Base-by-base conservation (phyloP, 1,284 basidiomycete genomes). In the Puccinia hordei region DNA sequence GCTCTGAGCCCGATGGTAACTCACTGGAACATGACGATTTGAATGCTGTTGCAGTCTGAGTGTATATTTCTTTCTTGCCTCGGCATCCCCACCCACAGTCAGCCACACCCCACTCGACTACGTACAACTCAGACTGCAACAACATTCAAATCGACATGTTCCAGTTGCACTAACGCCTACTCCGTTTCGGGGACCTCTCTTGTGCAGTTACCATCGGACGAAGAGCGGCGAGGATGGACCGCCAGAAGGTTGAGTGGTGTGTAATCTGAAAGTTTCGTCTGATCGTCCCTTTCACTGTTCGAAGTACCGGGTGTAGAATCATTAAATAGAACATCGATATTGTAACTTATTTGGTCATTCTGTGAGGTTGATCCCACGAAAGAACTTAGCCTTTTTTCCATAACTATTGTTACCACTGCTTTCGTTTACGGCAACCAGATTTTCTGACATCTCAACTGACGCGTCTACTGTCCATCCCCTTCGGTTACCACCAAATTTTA, bases 51-150 rank as follows among this genome's bases (percentile, higher is more conserved):
- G 68, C 68, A 30, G 44, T 71, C 68, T 71, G 68, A 71, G 49
- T 24, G 44, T 71, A 71, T 44, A 46, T 71, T n/a, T n/a, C n/a
- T n/a, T n/a, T n/a, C n/a, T n/a, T n/a, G n/a, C n/a, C n/a, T n/a
- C n/a, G n/a, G n/a, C n/a, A n/a, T n/a, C n/a, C n/a, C n/a, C n/a
- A n/a, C n/a, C n/a, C n/a, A n/a, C n/a, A n/a, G n/a, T n/a, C n/a
- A n/a, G n/a, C n/a, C n/a, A n/a, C n/a, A n/a, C n/a, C n/a, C n/a
- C n/a, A n/a, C n/a, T n/a, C n/a, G n/a, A n/a, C n/a, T n/a, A n/a
- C n/a, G n/a, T n/a, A n/a, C n/a, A n/a, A 71, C 68, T 71, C 68
- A 71, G 68, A 71, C 44, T 30, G 46, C 68, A 71, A 71, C 68
- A 15, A 38, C 49, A 71, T 71, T 71, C 68, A 71, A 66, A 66